Evolutionary conservation across 192 early-diverging fungal genomes (phyloP).

Genomic region (Backusella luteola): DNA sequence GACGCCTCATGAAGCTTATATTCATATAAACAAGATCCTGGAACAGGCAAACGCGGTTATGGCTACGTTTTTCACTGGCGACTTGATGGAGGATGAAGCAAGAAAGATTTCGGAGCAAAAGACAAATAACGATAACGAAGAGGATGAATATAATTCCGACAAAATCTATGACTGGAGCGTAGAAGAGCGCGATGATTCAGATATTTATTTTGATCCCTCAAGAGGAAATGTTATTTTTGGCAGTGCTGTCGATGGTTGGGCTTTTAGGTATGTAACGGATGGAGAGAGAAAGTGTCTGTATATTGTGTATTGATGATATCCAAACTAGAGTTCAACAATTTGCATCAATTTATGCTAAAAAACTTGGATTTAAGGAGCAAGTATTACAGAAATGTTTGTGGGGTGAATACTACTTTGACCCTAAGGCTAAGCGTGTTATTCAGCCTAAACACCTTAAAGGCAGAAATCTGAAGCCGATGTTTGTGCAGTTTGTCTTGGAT

Average conservation of each 20-base stretch:
- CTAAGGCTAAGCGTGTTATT: constrained; percentile 90
- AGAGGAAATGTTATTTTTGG: constrained; percentile 97
- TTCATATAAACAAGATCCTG: constrained; percentile 90
- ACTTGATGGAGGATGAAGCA: constrained; percentile 79
- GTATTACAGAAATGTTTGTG: constrained; percentile 83
- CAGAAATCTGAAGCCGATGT: constrained; percentile 85
- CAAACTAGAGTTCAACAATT: constrained; percentile 79
- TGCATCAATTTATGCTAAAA: constrained; percentile 86
- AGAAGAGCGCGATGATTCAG: constrained; percentile 89
- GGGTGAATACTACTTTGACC: constrained; percentile 97
- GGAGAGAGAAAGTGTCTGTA: not conserved
- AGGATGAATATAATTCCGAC: constrained; percentile 45
- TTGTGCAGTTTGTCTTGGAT: constrained; percentile 93
- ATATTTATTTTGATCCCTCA: constrained; percentile 95
- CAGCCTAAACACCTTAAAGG: constrained; percentile 84
- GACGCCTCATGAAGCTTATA: constrained; percentile 88
- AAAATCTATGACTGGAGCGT: constrained; percentile 74
- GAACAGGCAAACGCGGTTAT: constrained; percentile 97
- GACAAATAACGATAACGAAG: constrained; percentile 11
- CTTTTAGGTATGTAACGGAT: constrained; percentile 64
- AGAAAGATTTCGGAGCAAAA: constrained; percentile 48
- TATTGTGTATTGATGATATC: not conserved
- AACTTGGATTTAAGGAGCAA: constrained; percentile 80
- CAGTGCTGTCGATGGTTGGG: constrained; percentile 97
- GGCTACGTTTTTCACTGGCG: constrained; percentile 92